Percentiles rank a stretch among this genome's conserved stretches.
Conservation (phyloP, 139 green algal species). For the Tetraselmis chui region DNA sequence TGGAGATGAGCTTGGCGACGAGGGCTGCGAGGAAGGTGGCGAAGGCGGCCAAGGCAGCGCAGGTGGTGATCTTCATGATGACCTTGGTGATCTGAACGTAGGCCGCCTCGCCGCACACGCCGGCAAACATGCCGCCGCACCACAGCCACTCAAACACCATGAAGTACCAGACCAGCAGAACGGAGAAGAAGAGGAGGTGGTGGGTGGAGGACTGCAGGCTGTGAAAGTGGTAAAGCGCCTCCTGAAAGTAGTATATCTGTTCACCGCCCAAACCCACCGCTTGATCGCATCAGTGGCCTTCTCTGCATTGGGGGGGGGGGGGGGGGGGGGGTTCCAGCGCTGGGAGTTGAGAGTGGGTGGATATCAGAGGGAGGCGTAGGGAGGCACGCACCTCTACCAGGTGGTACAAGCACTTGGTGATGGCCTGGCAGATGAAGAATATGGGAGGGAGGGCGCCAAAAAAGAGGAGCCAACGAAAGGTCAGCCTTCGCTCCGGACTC, state of each 20-base stretch:
- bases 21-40: neutral
- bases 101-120: neutral
- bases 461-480: too few relatives aligned
- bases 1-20: neutral
- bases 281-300: neutral
- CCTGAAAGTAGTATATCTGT: neutral
- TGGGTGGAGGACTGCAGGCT: neutral
- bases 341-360: too few relatives aligned
- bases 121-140: neutral
- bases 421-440: neutral
- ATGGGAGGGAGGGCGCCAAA: too few relatives aligned
- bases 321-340: too few relatives aligned
- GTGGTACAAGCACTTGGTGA: too few relatives aligned
- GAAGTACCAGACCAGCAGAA: neutral
- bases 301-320: neutral
- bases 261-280: neutral
- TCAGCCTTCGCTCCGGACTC: too few relatives aligned
- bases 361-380: too few relatives aligned
- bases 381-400: too few relatives aligned
- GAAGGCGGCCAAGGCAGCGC: neutral
- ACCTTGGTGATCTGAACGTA: neutral
- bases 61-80: neutral
- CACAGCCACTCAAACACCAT: neutral
- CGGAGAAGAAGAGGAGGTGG: neutral
- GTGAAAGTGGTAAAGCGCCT: neutral